Base-by-base conservation (phyloP, 1,284 basidiomycete genomes). In the Ustilago tritici region DNA sequence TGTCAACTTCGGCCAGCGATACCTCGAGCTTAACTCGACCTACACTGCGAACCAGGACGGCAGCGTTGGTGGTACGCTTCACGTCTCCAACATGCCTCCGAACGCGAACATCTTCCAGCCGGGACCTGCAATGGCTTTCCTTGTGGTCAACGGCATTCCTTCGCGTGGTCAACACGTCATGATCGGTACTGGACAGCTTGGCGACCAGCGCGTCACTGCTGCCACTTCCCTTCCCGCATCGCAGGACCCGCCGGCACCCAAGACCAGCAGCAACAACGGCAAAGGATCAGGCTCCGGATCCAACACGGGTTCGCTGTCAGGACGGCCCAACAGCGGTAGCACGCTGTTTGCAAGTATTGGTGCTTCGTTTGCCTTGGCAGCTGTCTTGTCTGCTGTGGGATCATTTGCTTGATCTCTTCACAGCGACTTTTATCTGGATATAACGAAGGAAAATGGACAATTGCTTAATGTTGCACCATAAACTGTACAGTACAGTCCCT, bases 21-120 rank as follows among this genome's bases (percentile, higher is more conserved):
- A 69, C 55, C 67, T 80, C 15, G 82, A 86, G 78, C 81, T 86
- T 66, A 92, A 93, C 87, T 90, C 90, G 88, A 91, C 93, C 2
- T 96, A 91, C 87, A 93, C 92, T 3, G 92, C 93, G 73, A 90
- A 92, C 82, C 87, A 86, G 41, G 90, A 95, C 82, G 93, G 93
- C 9, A 90, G 89, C 31, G 92, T 91, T 3, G 89, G 88, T 8
- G 88, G 95, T 55, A 36, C 93, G 93, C 65, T 93, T 94, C 86
- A 92, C 93, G 1, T 78, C 56, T 56, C 86, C 80, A 71, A 85
- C 7, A 87, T 88, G 78, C 84, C 86, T 1, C 73, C 76, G 14
- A 82, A 82, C 58, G 34, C 78, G 41, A 82, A 82, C 68, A 57
- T 81, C 43, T 94, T 94, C 80, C 92, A 92, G 23, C 92, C 93